Conservation (phyloP, 306 rosid species). For the Potentilla sterilis region DNA sequence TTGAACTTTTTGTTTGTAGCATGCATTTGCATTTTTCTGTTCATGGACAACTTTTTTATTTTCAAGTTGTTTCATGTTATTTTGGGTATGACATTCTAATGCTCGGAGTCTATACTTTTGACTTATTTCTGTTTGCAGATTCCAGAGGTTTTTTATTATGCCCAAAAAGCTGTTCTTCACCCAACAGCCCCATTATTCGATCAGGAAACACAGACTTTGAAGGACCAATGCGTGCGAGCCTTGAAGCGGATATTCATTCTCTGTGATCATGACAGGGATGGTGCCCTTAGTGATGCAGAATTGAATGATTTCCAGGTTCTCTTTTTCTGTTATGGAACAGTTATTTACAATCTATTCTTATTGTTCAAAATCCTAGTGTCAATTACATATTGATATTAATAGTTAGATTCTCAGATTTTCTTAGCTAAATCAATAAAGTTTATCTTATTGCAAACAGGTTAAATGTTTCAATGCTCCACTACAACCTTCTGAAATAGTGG, state of each 20-base stretch:
- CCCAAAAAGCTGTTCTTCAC: constrained; percentile 98
- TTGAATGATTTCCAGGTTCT: constrained; percentile 60
- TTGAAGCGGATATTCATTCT: constrained; percentile 92
- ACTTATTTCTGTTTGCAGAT: constrained; percentile 48
- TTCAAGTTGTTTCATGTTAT: constrained; percentile 6
- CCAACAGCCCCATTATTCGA: constrained; percentile 96
- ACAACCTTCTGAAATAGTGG: constrained; percentile 91
- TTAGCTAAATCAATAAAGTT: not conserved
- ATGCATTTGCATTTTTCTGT: not conserved
- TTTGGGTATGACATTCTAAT: constrained; percentile 6
- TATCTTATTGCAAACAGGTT: constrained; percentile 53
- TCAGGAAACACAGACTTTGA: constrained; percentile 91
- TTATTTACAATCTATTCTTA: not conserved
- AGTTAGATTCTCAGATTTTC: not conserved
- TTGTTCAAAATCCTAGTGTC: not conserved
- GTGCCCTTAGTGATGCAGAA: constrained; percentile 69
- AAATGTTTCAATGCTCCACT: constrained; percentile 97
- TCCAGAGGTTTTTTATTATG: constrained; percentile 96
- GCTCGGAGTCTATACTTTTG: not conserved
- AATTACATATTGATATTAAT: constrained; percentile 1
- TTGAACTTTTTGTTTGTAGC: not conserved
- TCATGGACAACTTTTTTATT: not conserved
- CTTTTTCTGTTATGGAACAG: not conserved
- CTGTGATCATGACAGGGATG: constrained; percentile 92
- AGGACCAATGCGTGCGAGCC: constrained; percentile 92